These are phyloP conservation scores for Chimonanthus salicifolius DNA, from an alignment of 164 flowering plant genomes.

Conservation along the genomic window DNA sequence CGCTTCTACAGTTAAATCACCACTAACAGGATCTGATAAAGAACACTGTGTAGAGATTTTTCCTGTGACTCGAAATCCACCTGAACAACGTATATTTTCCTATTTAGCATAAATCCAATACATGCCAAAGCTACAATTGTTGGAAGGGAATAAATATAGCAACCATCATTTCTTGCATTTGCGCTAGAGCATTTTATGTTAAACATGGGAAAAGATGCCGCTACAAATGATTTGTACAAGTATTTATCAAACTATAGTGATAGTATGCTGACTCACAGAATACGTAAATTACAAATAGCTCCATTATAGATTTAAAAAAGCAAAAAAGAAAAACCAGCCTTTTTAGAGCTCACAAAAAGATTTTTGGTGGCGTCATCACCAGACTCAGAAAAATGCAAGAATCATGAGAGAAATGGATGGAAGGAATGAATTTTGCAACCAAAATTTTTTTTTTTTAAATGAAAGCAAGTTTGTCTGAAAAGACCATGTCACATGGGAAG, in stretches of 20 bases:
- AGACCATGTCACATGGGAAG: neutral
- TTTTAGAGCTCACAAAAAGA: neutral
- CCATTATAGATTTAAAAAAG: neutral
- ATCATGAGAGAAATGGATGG: too few relatives aligned
- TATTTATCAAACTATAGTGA: too few relatives aligned
- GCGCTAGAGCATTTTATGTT: neutral
- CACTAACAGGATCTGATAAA: constrained; percentile 55
- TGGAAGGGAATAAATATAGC: neutral
- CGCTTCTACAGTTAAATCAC: constrained; percentile 78
- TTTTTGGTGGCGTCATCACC: too few relatives aligned
- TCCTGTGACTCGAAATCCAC: constrained; percentile 77
- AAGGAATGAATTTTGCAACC: neutral
- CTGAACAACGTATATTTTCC: constrained; percentile 28
- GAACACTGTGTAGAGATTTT: constrained; percentile 67
- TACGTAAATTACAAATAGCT: too few relatives aligned
- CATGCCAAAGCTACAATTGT: neutral
- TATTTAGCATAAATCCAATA: constrained; percentile 1
- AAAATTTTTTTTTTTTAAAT: too few relatives aligned
- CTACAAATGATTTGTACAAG: neutral
- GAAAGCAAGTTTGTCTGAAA: too few relatives aligned
- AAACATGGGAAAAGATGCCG: neutral
- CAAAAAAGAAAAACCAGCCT: neutral
- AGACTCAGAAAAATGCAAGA: too few relatives aligned
- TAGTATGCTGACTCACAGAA: too few relatives aligned
- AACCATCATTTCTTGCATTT: neutral